Conservation (phyloP, 2,329 filamentous ascomycete species). For the Pyrenochaeta sp. region DNA sequence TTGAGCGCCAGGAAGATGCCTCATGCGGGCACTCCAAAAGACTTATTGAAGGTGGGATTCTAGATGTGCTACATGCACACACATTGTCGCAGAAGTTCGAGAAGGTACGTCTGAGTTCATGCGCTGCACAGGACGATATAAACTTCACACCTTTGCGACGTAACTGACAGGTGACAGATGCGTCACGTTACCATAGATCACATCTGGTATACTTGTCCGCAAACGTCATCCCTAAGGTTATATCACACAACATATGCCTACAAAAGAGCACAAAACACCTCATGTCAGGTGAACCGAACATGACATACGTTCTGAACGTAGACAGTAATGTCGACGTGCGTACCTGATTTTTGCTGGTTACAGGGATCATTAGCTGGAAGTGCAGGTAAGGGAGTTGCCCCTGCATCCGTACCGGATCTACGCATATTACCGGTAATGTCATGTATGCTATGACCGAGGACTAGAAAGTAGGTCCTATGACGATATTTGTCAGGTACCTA, state of each 20-base stretch:
- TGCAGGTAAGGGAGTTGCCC: background rate
- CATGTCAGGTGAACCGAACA: background rate
- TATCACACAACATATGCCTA: background rate
- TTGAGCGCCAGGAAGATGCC: background rate
- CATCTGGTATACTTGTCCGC: background rate
- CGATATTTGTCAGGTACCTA: conserved; percentile 6
- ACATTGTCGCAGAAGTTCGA: background rate
- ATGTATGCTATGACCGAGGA: background rate
- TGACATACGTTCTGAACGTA: background rate
- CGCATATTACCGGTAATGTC: conserved; percentile 2
- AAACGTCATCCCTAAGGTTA: background rate
- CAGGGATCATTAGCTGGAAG: conserved; percentile 1
- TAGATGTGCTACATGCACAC: background rate
- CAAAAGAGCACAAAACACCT: background rate
- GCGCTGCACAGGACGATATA: conserved; percentile 2
- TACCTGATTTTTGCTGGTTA: background rate
- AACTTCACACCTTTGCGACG: background rate
- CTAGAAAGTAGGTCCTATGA: conserved; percentile 2
- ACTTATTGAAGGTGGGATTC: background rate
- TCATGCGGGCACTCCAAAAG: background rate
- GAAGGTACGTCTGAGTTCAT: conserved; percentile 1
- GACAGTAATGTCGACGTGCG: background rate
- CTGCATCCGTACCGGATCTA: conserved; percentile 4
- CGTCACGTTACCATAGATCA: conserved; percentile 1
- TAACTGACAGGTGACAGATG: conserved; percentile 14